Base-by-base conservation (phyloP, 306 rosid genomes). In the Prunus salicina region DNA sequence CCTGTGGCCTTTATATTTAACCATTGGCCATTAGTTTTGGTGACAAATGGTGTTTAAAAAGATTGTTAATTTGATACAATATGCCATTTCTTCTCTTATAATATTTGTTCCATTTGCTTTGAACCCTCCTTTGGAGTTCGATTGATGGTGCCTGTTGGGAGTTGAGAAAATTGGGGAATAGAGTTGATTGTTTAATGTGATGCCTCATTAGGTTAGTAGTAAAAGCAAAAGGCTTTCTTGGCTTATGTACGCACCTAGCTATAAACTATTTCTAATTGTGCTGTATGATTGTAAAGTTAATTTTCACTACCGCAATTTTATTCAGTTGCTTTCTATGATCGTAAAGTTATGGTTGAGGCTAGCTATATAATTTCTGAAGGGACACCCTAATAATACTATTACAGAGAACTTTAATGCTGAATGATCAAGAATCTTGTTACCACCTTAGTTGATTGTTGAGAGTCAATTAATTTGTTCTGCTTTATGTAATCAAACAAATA, bases 141-240 rank as follows among this genome's bases (percentile, higher is more conserved):
- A 7, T 34, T 72, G 25, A 34, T 56, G 76, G 66, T 20, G 76
- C 63, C 52, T 32, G 41, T 30, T 5, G 8, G 45, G 46, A 43
- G 45, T 57, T 22, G 45, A 24, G 16, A 62, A 43, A 41, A 24
- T 28, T 25, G 41, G 28, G 27, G 43, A 58, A 58, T 27, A 24
- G n/a, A 43, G 27, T 58, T 43, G 15, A 41, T n/a, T 20, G 14
- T 22, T 66, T 66, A n/a, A 43, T 12, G 27, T 43, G n/a, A 10
- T 12, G 71, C 71, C 16, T 67, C 71, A 43, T 43, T 67, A 20
- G 19, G 58, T 67, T 14, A 22, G 25, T 25, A 16, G 68, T 58
- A 38, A 72, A 72, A 38, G 65, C 11, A 72, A 57, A 72, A 56
- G 56, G 67, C 12, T 71, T 56, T 13, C 64, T 71, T 38, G 50